Base-by-base conservation (phyloP, 805 yeast species). In the Sugiyamaella americana region DNA sequence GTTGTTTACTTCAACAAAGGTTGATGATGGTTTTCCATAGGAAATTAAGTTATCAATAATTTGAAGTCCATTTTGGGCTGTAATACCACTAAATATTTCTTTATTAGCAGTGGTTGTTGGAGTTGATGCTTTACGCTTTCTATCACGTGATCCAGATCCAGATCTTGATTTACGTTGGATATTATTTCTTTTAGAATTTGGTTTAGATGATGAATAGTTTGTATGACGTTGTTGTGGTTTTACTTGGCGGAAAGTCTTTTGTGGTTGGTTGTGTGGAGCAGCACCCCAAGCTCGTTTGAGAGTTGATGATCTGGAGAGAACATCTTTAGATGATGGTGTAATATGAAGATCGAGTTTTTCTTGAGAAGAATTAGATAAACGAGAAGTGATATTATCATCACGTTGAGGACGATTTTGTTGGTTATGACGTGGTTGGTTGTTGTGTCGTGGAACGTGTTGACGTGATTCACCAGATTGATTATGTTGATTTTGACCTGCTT, bases 331-430 rank as follows among this genome's bases (percentile, higher is more conserved):
- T 4, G 24, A 5, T 16, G 45, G 45, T 17, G 41, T 16, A 4
- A 46, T 35, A 46, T 46, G 49, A 23, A 46, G 22, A 34, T 46
- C 49, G 18, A 46, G 41, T 38, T 41, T 37, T 41, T 46, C 49
- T 29, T 26, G 26, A 3, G 35, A 13, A 4, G 23, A 17, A 5
- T 39, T 8, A 3, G 17, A 16, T 5, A 18, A 39, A 18, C 19
- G 5, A 8, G 23, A 16, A 3, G 42, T 22, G 18, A 8, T 6
- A 35, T 10, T 13, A 11, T 10, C 6, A 13, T 35, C 5, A 16
- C 20, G 5, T 35, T 35, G 37, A 35, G 10, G 10, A 35, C 37
- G 37, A 11, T 26, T 26, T 13, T 26, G 32, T 8, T 21, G 10
- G 5, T 13, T 6, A 6, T 35, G 11, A 18, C 5, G 11, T 5